Percentiles rank a stretch among this genome's conserved stretches.
Evolutionary conservation across 129 eudicot species (phyloP).

Genomic region (Saussurea involucrata): DNA sequence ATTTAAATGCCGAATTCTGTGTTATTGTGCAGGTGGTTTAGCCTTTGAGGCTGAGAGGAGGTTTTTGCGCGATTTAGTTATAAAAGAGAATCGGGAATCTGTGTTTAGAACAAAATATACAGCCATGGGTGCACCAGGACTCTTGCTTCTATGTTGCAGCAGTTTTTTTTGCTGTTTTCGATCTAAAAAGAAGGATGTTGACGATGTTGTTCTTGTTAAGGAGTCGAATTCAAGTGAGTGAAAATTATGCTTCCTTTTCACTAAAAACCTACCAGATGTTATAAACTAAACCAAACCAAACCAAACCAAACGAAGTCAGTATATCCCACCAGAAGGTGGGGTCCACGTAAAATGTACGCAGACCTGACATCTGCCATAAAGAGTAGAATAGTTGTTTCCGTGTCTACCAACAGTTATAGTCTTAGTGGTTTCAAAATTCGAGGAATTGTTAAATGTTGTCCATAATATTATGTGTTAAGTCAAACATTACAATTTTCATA

Average conservation of each 20-base stretch:
- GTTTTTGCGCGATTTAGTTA: constrained; percentile 40
- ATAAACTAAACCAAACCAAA: too few species aligned
- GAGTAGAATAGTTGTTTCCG: too few species aligned
- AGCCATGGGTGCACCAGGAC: constrained; percentile 53
- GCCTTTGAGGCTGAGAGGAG: constrained; percentile 44
- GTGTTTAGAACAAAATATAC: constrained; percentile 34
- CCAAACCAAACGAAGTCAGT: too few species aligned
- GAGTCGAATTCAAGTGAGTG: constrained; percentile 62
- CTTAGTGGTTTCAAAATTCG: too few species aligned
- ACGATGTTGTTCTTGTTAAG: constrained; percentile 42
- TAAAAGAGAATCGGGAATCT: constrained; percentile 33
- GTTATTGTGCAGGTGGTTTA: constrained; percentile 40
- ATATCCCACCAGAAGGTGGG: too few species aligned
- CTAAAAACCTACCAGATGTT: neutral
- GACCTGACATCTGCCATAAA: too few species aligned
- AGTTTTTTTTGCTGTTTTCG: constrained; percentile 62
- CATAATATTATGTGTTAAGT: neutral
- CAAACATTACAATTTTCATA: neutral
- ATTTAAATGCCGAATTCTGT: constrained; percentile 8
- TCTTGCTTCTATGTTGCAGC: constrained; percentile 51
- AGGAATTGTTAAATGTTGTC: too few species aligned
- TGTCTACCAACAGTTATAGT: too few species aligned
- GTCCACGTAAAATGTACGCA: too few species aligned
- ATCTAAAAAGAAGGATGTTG: constrained; percentile 41
- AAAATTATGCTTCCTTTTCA: neutral